These are phyloP conservation scores for Penicillium herquei DNA, from an alignment of 495 filamentous ascomycete species.

Conservation along the genomic window DNA sequence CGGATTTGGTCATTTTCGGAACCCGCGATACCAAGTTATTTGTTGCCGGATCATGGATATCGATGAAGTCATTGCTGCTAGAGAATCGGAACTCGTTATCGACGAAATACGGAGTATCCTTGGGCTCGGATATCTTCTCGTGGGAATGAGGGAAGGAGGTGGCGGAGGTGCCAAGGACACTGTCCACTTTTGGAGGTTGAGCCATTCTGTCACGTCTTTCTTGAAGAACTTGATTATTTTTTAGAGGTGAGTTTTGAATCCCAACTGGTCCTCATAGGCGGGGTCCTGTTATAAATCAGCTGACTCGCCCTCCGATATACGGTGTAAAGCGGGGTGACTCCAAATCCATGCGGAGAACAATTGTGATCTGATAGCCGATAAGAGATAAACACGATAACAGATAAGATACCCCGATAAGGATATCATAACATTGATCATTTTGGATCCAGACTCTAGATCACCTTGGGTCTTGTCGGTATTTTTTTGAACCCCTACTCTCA, in stretches of 20 bases:
- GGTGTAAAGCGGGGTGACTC: too few relatives aligned
- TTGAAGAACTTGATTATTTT: neutral
- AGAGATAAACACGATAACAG: neutral
- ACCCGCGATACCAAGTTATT: slow-evolving; percentile 9
- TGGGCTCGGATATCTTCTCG: neutral
- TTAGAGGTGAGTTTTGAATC: neutral
- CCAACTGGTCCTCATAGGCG: too few relatives aligned
- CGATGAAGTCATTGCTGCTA: slow-evolving; percentile 4
- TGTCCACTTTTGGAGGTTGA: neutral
- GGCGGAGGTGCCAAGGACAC: slow-evolving; percentile 2
- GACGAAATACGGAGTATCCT: slow-evolving; percentile 7
- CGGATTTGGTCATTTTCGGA: slow-evolving; percentile 4
- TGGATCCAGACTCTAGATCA: too few relatives aligned
- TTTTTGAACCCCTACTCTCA: too few relatives aligned
- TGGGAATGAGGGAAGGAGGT: slow-evolving; percentile 1
- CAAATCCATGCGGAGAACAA: neutral
- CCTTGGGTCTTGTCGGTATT: neutral
- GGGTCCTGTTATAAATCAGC: neutral
- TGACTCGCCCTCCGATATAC: neutral
- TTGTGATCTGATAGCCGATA: neutral
- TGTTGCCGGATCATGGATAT: slow-evolving; percentile 13
- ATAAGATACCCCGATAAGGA: neutral
- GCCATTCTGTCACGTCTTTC: neutral
- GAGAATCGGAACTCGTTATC: slow-evolving; percentile 8
- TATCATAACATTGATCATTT: neutral